Conservation (phyloP, 2,329 filamentous ascomycete genomes). For the Arthrobotrys pseudoclavata region DNA sequence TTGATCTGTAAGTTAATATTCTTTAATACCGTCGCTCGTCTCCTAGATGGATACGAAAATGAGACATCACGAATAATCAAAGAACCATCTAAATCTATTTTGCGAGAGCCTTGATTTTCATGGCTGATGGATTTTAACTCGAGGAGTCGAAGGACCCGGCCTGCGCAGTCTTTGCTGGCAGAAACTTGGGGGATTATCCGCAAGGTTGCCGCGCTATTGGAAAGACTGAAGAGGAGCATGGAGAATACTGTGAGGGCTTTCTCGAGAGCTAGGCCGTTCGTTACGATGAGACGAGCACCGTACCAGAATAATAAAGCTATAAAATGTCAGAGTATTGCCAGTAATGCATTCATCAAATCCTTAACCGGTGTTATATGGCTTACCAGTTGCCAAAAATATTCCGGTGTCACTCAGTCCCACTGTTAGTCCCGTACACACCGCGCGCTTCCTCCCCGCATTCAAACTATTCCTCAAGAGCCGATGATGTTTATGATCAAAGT, state of each 20-base stretch:
- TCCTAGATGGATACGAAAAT: constrained; percentile 79
- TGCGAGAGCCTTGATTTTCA: constrained; percentile 70
- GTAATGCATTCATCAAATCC: not conserved
- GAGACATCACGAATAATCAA: constrained; percentile 74
- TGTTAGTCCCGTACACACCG: constrained; percentile 76
- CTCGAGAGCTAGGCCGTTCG: constrained; percentile 69
- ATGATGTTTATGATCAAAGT: constrained; percentile 77
- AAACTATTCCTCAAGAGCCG: constrained; percentile 71
- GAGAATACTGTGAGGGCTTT: constrained; percentile 78
- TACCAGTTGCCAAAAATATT: constrained; percentile 76
- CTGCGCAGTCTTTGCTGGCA: constrained; percentile 78
- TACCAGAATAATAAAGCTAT: constrained; percentile 85
- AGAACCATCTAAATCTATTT: constrained; percentile 66
- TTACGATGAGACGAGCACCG: constrained; percentile 75
- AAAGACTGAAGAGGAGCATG: constrained; percentile 85
- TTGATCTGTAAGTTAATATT: constrained; percentile 77
- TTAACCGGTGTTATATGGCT: constrained; percentile 48
- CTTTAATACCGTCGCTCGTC: constrained; percentile 72
- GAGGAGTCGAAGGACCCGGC: constrained; percentile 78
- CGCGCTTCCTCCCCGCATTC: constrained; percentile 75
- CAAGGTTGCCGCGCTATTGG: constrained; percentile 78
- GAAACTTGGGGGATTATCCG: constrained; percentile 84
- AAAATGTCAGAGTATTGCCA: not conserved
- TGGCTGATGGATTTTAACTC: constrained; percentile 73
- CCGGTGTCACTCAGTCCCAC: constrained; percentile 83